Evolutionary conservation across 345 rosid species (phyloP), one percentile per base, ranked within the genome.

Genomic region (Corchorus capsularis): DNA sequence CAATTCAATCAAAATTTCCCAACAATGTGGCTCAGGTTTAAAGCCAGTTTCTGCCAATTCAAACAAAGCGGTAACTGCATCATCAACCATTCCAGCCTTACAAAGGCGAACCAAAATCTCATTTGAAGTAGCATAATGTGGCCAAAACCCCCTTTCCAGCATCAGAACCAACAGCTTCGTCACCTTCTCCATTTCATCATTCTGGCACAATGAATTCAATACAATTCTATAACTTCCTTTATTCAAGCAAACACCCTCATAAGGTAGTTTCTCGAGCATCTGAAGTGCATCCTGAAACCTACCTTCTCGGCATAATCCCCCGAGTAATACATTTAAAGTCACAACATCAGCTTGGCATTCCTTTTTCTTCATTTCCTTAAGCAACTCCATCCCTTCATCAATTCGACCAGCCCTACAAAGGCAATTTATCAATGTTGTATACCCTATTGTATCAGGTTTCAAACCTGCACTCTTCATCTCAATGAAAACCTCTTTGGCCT

Each of bases 191-290:
- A 96, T 73, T 75, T 93, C 90, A 63, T 85, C 89, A 27, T 81
- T 84, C 37, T 87, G 86, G 64, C 86, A 87, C 76, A 92, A 82
- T n/a, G 81, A 80, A 69, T 93, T 95, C 79, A 96, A 74, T 45
- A 93, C 87, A 72, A 92, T 92, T 80, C 99, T 86, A 77, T 92
- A 96, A 79, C 94, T 96, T 50, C 83, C 91, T 83, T 89, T 92
- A 79, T 93, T 89, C 66, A 90, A 82, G 85, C 69, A 84, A 79
- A 86, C 85, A 72, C 98, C 93, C 66, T 89, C 90, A 7, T 64
- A 65, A 15, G 85, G 84, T 75, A 86, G 78, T 60, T 78, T 83
- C 77, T 84, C 83, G 13, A 96, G 84, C 92, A 93, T 86, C 78
- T 76, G 52, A 46, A 88, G 81, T 1, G 94, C 98, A 79, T 92